Base-by-base conservation (phyloP, 2,329 filamentous ascomycete species). In the Botryotinia globosa region DNA sequence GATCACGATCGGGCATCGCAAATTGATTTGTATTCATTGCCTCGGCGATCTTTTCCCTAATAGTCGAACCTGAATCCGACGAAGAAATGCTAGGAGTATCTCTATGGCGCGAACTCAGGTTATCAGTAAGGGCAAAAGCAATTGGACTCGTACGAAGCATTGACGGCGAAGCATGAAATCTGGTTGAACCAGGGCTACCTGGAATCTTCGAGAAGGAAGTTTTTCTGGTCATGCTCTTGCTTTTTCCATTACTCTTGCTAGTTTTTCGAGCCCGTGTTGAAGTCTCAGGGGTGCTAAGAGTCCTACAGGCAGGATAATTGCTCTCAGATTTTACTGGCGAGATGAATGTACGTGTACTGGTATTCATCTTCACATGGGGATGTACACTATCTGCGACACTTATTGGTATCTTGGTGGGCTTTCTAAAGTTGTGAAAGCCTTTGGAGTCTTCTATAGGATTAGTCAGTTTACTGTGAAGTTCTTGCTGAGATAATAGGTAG, bases 51-150 rank as follows among this genome's bases (percentile, higher is more conserved):
- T 14, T 34, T 2, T 37, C 44, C 22, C 34, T 20, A 8, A 66
- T 37, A 1, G 22, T 8, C n/a, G 22, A 37, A 10, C 2, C 44
- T 1, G 44, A 66, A 22, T 18, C 44, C 9, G 45, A 14, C 0
- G 32, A 20, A 37, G 14, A 20, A 1, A 25, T n/a, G 3, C 18
- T 39, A 6, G 32, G 14, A 9, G 32, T 6, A 8, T 37, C 9
- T 25, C 8, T 20, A 12, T 37, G 5, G 3, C 8, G 0, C 20
- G 5, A 1, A n/a, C 14, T 4, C 4, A 16, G 1, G 1, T 2
- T 1, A 37, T 1, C 63, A 51, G 9, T 4, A 37, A 9, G 22
- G 20, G 22, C 8, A 12, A 66, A 39, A 1, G 44, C 20, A n/a
- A 39, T 39, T 4, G 22, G 32, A 29, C 12, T 22, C 5, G 45